Conservation (phyloP, 208 protist species). For the Lotmaria passim region DNA sequence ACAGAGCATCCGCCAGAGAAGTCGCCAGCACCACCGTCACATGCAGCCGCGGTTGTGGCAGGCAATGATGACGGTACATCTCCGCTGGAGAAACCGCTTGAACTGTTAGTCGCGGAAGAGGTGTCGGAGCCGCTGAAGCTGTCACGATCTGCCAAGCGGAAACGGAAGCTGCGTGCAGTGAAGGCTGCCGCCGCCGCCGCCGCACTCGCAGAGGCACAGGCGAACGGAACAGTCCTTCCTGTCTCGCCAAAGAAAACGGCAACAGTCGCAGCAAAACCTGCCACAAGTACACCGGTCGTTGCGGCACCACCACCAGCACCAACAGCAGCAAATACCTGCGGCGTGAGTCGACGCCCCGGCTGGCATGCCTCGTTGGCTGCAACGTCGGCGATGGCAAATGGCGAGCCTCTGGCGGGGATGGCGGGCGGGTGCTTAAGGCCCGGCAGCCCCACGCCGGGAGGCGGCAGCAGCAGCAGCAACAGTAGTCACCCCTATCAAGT, state of each 20-base stretch:
- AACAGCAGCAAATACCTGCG: conserved; percentile 20
- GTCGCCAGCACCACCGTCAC: no score
- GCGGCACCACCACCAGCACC: not conserved
- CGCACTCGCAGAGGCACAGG: not conserved
- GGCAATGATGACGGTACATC: not conserved
- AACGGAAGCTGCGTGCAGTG: conserved; percentile 27
- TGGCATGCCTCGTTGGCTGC: conserved; percentile 23
- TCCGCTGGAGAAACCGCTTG: not conserved
- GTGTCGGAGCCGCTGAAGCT: not conserved
- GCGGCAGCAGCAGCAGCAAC: not conserved
- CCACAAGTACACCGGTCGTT: not conserved
- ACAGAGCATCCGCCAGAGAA: not conserved
- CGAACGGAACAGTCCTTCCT: not conserved
- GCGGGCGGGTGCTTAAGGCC: not conserved
- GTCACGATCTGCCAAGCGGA: conserved; percentile 34
- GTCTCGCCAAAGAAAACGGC: not conserved
- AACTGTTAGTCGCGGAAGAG: conserved; percentile 1
- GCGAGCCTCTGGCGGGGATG: conserved; percentile 9
- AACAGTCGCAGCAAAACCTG: not conserved
- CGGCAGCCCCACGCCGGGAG: not conserved
- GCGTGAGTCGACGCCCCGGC: conserved; percentile 29
- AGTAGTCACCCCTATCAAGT: no score
- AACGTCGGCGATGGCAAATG: not conserved
- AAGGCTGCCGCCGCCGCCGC: conserved; percentile 23
- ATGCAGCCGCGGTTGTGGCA: no score